Base-by-base conservation (phyloP, 495 filamentous ascomycete genomes). In the Chaetomidium leptoderma region DNA sequence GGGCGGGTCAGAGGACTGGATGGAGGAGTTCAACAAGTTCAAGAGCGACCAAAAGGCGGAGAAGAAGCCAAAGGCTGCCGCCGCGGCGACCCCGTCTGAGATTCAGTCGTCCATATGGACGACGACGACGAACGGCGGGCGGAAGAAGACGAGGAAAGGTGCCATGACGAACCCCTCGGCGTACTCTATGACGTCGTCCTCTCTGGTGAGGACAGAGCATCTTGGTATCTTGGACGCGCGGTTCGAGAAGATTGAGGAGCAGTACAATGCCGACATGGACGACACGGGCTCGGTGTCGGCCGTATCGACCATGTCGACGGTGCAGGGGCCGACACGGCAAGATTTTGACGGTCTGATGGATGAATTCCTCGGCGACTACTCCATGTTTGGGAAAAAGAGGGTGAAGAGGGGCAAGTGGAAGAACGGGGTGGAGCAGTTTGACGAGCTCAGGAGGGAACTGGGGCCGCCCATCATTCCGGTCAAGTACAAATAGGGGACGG, bases 141-240 rank as follows among this genome's bases (percentile, higher is more conserved):
- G 89, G 2, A 76, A 78, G 33, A 97, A 96, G 83, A 95, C 92
- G 82, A 82, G 90, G 58, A 93, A 91, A 72, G 91, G 91, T 44
- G 91, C 93, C 19, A 69, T 93, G 69, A 97, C 93, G 21, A 89
- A 87, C 64, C 89, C 87, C 1, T 92, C 92, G 6, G 81, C 82
- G 16, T 97, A 96, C 75, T 96, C 91, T n/a, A 99, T 97, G 95
- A 91, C 87, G 0, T 95, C 89, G 6, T 96, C 93, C 0, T 86
- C 91, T 0, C 77, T 97, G 7, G 83, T 86, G 21, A 83, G 95
- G 40, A 97, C 92, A 2, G 93, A 96, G 59, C 90, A 90, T n/a
- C 80, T 91, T 36, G 84, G 85, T 6, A 80, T 91, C 11, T 78
- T 97, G 19, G 95, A 99, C 69, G 85, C 85, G 42, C 84, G 93